A percentile compares a stretch with the other conserved stretches of the same genome.
Conservation (phyloP, 495 filamentous ascomycete genomes). For the Poronia punctata region DNA sequence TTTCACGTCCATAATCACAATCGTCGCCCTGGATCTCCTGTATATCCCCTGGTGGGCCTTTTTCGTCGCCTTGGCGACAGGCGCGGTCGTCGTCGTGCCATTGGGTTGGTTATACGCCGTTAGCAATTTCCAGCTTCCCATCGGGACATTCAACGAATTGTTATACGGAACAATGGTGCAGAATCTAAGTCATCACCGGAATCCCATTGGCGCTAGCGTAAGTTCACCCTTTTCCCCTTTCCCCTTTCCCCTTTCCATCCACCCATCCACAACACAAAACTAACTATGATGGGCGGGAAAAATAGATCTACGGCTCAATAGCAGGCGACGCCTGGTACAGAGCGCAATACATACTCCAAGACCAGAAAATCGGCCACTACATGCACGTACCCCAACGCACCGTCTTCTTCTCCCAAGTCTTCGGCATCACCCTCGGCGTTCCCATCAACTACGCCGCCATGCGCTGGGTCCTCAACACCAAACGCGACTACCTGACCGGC, state of each 20-base stretch:
- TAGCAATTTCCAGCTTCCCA: constrained; percentile 48
- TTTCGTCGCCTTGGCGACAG: constrained; percentile 44
- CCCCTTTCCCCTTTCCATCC: too few species aligned
- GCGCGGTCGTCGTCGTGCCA: constrained; percentile 45
- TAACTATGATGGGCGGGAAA: too few species aligned
- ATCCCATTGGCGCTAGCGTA: constrained; percentile 45
- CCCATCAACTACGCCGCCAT: constrained; percentile 42
- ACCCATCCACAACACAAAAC: too few species aligned
- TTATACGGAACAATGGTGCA: constrained; percentile 54
- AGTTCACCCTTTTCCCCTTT: not conserved
- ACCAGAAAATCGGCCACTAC: constrained; percentile 49
- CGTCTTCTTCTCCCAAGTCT: constrained; percentile 50
- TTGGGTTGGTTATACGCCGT: constrained; percentile 51
- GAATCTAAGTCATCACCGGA: constrained; percentile 35
- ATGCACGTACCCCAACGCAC: constrained; percentile 52
- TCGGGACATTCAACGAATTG: constrained; percentile 50
- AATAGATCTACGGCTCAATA: constrained; percentile 43
- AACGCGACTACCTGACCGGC: constrained; percentile 47
- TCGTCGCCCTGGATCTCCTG: constrained; percentile 39
- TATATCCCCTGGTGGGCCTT: constrained; percentile 53
- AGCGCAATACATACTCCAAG: constrained; percentile 49
- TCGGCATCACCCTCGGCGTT: constrained; percentile 44
- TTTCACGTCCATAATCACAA: constrained; percentile 41
- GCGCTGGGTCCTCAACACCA: constrained; percentile 40
- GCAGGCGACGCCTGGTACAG: constrained; percentile 46